Percentiles rank a stretch among this genome's conserved stretches.
These are phyloP conservation scores for Coccinonectria pachysandricola DNA, from an alignment of 2,329 filamentous ascomycete genomes.

Conservation along the genomic window DNA sequence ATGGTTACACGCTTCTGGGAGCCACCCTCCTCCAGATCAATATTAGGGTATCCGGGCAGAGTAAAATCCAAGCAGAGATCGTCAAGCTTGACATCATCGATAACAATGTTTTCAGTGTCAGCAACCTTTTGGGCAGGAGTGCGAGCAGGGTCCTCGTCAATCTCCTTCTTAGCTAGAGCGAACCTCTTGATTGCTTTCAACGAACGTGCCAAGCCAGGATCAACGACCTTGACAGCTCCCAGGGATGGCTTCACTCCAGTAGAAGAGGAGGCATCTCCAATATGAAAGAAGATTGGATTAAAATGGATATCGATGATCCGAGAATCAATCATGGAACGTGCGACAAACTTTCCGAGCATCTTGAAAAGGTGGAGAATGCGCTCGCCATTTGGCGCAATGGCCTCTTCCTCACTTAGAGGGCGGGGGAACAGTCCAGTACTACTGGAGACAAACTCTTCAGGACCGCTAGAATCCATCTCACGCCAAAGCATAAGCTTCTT, in stretches of 20 bases:
- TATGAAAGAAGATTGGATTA: slow-evolving; percentile 95
- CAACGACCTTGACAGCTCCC: slow-evolving; percentile 80
- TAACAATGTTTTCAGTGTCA: slow-evolving; percentile 56
- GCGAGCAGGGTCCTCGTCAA: slow-evolving; percentile 61
- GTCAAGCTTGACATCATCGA: slow-evolving; percentile 71
- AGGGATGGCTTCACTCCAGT: slow-evolving; percentile 67
- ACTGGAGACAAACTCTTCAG: slow-evolving; percentile 75
- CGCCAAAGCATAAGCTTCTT: slow-evolving; percentile 97
- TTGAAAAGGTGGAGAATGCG: slow-evolving; percentile 83
- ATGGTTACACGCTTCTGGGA: slow-evolving; percentile 69
- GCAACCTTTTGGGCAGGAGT: slow-evolving; percentile 60
- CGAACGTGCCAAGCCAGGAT: slow-evolving; percentile 75
- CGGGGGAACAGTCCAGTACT: slow-evolving; percentile 82
- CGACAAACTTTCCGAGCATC: slow-evolving; percentile 92
- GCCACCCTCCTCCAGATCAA: slow-evolving; percentile 72
- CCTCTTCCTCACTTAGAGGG: slow-evolving; percentile 73
- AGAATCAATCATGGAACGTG: slow-evolving; percentile 95
- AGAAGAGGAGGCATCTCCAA: slow-evolving; percentile 57
- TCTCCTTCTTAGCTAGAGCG: slow-evolving; percentile 67
- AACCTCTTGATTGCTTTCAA: slow-evolving; percentile 83
- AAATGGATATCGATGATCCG: slow-evolving; percentile 96
- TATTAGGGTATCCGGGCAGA: slow-evolving; percentile 76
- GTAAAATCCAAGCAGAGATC: slow-evolving; percentile 92
- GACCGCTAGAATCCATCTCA: slow-evolving; percentile 66
- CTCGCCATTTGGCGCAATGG: slow-evolving; percentile 67